Percentiles rank a stretch among this genome's conserved stretches.
Conservation (phyloP, 345 rosid species). For the Brassica carinata region DNA sequence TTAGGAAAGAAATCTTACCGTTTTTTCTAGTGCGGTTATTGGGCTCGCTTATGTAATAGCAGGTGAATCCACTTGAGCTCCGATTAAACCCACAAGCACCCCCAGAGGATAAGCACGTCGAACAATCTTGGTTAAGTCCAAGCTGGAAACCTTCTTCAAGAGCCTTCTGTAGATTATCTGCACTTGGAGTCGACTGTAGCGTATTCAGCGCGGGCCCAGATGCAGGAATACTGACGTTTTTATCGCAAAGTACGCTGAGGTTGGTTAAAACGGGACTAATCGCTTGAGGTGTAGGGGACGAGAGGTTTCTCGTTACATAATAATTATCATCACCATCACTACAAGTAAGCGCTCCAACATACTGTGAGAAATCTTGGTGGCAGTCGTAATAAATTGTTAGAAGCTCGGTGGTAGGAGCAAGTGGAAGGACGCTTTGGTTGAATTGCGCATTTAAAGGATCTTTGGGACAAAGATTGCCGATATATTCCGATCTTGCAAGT, state of each 20-base stretch:
- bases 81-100: constrained; percentile 48
- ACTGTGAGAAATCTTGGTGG: neutral
- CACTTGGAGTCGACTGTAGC: neutral
- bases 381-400: constrained; percentile 39
- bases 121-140: constrained; percentile 28
- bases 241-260: constrained; percentile 5
- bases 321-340: constrained; percentile 2
- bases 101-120: neutral
- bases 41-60: constrained; percentile 11
- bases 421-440: neutral
- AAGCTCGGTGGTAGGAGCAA: neutral
- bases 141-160: constrained; percentile 38
- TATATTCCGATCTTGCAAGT: constrained; percentile 40
- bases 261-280: neutral
- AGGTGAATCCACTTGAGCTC: constrained; percentile 5
- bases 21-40: neutral
- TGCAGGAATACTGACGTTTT: constrained; percentile 14
- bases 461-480: constrained; percentile 24
- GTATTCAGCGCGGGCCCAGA: neutral
- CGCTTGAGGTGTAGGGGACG: neutral
- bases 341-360: neutral
- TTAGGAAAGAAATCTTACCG: neutral
- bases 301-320: constrained; percentile 4
- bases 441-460: neutral
- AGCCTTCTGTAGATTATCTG: constrained; percentile 13